phyloP scores from a whole-genome alignment of 352 stramenopile species.

The Elongisporangium senticosum region DNA sequence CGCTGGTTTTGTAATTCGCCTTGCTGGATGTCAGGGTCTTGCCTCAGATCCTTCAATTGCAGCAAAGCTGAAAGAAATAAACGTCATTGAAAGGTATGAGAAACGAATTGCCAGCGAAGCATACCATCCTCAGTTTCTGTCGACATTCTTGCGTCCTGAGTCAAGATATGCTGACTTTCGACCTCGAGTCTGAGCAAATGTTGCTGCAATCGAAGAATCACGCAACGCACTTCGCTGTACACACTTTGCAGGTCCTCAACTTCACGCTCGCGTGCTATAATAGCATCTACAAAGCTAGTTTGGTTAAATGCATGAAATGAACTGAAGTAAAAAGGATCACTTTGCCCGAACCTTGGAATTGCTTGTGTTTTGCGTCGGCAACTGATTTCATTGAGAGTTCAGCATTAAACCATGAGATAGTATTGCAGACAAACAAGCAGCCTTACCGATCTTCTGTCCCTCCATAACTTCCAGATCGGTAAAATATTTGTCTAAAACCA shows the following conservation, averaged over 20 bases:
- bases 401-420: not conserved
- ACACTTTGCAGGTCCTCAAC: not conserved
- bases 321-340: not conserved
- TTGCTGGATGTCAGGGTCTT: not conserved
- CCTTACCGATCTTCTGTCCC: not conserved
- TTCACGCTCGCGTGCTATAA: not conserved
- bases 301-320: not conserved
- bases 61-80: not conserved
- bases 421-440: not conserved
- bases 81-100: too few species aligned
- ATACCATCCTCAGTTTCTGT: not conserved
- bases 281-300: not conserved
- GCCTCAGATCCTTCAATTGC: not conserved
- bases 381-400: not conserved
- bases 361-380: not conserved
- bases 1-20: not conserved
- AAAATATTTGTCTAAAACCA: not conserved
- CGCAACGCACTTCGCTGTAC: not conserved
- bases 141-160: not conserved
- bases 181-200: not conserved
- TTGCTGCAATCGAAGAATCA: not conserved
- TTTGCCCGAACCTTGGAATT: not conserved
- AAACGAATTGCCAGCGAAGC: not conserved
- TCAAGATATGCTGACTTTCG: not conserved
- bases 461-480: not conserved